Evolutionary conservation across 768 basidiomycete genomes (phyloP).

Genomic region (Lactarius tabidus): DNA sequence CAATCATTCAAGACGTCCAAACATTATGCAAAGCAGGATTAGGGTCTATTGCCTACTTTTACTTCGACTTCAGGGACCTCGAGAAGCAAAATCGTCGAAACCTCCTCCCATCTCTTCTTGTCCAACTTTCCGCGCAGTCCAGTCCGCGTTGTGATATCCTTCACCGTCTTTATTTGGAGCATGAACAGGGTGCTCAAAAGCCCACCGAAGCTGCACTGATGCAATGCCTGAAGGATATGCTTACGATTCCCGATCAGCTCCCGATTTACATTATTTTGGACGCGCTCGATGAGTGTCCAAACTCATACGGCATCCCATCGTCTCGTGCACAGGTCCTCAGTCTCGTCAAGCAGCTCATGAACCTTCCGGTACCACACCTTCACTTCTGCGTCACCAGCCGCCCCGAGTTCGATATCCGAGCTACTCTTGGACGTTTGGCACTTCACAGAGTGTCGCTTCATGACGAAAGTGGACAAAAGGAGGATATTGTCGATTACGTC

Average conservation of each 20-base stretch:
- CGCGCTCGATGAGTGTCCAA: not conserved
- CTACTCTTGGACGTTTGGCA: not conserved
- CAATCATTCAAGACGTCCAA: too few species aligned
- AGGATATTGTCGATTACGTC: not conserved
- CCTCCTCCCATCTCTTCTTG: too few species aligned
- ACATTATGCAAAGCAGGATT: too few species aligned
- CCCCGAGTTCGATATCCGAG: not conserved
- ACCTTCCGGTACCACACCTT: not conserved
- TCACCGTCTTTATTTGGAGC: too few species aligned
- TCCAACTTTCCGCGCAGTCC: too few species aligned
- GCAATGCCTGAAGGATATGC: not conserved
- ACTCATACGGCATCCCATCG: not conserved
- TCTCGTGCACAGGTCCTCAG: not conserved
- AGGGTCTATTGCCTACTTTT: too few species aligned
- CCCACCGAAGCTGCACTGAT: too few species aligned
- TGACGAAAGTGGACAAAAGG: not conserved
- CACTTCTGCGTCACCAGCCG: not conserved
- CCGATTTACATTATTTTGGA: not conserved
- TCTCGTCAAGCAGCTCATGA: not conserved
- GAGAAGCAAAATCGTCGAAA: too few species aligned
- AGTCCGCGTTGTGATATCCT: too few species aligned
- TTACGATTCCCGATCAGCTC: not conserved
- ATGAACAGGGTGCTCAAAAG: too few species aligned
- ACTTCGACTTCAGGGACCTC: too few species aligned
- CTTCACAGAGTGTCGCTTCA: not conserved